phyloP scores from a whole-genome alignment of 371 early-diverging fungal species.

The Entomophthora muscae region DNA sequence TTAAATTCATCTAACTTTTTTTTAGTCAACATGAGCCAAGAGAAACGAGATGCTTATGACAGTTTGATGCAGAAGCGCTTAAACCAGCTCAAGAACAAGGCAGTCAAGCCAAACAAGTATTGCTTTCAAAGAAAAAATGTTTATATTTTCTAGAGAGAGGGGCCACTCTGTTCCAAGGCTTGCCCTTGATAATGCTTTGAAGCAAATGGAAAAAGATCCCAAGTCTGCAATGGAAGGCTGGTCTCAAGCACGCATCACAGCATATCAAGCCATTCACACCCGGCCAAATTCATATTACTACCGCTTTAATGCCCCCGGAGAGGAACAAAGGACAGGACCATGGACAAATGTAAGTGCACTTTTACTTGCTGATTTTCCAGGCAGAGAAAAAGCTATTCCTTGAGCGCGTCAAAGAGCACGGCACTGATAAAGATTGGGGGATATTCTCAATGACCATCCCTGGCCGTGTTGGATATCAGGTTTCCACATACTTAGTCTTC shows the following conservation, averaged over 20 bases:
- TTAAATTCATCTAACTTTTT: not conserved
- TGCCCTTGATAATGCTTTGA: slow-evolving; percentile 72
- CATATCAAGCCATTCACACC: slow-evolving; percentile 69
- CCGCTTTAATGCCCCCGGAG: slow-evolving; percentile 89
- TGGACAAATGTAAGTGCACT: slow-evolving; percentile 42
- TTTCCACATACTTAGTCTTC: slow-evolving; percentile 12
- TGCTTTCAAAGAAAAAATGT: not conserved
- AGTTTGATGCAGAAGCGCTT: slow-evolving; percentile 56
- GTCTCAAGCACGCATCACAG: slow-evolving; percentile 82
- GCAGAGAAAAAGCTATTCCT: slow-evolving; percentile 72
- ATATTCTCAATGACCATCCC: slow-evolving; percentile 86
- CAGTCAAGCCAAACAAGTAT: too few species aligned
- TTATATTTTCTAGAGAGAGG: not conserved
- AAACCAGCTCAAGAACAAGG: too few species aligned
- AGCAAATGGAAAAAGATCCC: slow-evolving; percentile 59
- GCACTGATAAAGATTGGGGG: slow-evolving; percentile 91
- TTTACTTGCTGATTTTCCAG: slow-evolving; percentile 11
- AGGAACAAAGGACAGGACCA: slow-evolving; percentile 73
- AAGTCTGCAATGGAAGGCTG: slow-evolving; percentile 81
- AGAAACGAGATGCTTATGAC: slow-evolving; percentile 63
- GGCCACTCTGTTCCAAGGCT: slow-evolving; percentile 58
- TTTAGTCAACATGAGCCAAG: slow-evolving; percentile 35
- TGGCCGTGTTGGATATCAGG: slow-evolving; percentile 88
- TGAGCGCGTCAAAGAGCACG: slow-evolving; percentile 57
- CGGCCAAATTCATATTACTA: slow-evolving; percentile 92